A percentile compares a stretch with the other conserved stretches of the same genome.
These are phyloP conservation scores for Punica granatum DNA, from an alignment of 345 rosid species.

Conservation along the genomic window DNA sequence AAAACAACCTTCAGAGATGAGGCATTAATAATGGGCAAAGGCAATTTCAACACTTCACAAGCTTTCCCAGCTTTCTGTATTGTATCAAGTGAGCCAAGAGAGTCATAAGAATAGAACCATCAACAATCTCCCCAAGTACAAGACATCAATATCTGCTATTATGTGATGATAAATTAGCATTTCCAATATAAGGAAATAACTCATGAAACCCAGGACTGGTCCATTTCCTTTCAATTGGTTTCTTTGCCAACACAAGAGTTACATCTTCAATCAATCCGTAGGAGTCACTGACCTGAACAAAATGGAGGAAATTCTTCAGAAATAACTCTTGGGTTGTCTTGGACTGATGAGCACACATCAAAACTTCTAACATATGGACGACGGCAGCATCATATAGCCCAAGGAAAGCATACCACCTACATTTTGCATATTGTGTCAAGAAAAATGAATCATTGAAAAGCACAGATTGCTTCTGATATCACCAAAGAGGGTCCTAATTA, in stretches of 20 bases:
- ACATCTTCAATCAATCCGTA: neutral
- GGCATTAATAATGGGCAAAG: conserved; percentile 67
- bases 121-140: neutral
- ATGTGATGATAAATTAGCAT: neutral
- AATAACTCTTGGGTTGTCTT: conserved; percentile 87
- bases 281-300: conserved; percentile 51
- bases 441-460: neutral
- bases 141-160: neutral
- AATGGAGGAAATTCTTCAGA: conserved; percentile 71
- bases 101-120: neutral
- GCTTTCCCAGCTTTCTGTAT: conserved; percentile 82
- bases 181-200: neutral
- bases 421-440: neutral
- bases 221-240: neutral
- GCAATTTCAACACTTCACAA: conserved; percentile 66
- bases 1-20: conserved; percentile 75
- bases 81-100: conserved; percentile 14
- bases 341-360: conserved; percentile 79
- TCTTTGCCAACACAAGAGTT: neutral
- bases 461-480: neutral
- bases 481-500: conserved; percentile 9
- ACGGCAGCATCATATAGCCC: conserved; percentile 90
- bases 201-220: neutral
- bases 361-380: conserved; percentile 65
- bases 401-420: conserved; percentile 87